phyloP scores from a whole-genome alignment of 495 filamentous ascomycete genomes.

The Penicillium fimorum region DNA sequence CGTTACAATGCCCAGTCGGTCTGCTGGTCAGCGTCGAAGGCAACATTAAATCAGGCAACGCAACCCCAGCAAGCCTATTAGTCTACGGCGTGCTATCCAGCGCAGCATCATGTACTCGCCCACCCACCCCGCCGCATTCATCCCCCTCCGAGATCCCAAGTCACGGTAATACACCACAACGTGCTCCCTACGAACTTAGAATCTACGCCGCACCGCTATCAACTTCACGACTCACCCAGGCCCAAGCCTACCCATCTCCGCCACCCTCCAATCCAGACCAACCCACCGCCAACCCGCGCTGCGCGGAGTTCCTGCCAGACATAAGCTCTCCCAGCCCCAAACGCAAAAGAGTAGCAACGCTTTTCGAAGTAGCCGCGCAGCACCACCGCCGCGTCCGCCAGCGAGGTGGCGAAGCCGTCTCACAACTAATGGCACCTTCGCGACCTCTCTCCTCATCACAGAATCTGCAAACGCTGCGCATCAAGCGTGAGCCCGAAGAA shows the following conservation, averaged over 20 bases:
- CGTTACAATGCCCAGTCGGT: slow-evolving; percentile 43
- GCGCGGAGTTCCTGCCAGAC: slow-evolving; percentile 43
- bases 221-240: slow-evolving; percentile 31
- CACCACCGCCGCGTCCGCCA: slow-evolving; percentile 53
- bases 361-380: slow-evolving; percentile 61
- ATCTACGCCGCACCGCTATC: slow-evolving; percentile 45
- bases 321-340: slow-evolving; percentile 49
- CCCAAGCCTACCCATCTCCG: slow-evolving; percentile 35
- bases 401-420: slow-evolving; percentile 55
- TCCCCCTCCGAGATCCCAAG: slow-evolving; percentile 35
- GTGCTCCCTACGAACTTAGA: slow-evolving; percentile 32
- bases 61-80: slow-evolving; percentile 51
- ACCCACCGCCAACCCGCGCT: slow-evolving; percentile 19
- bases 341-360: slow-evolving; percentile 51
- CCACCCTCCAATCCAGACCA: slow-evolving; percentile 22
- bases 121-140: slow-evolving; percentile 49
- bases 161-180: slow-evolving; percentile 6
- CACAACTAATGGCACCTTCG: slow-evolving; percentile 52
- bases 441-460: slow-evolving; percentile 35
- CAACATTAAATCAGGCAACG: slow-evolving; percentile 19
- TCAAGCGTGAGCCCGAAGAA: slow-evolving; percentile 46
- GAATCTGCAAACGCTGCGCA: slow-evolving; percentile 34
- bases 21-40: slow-evolving; percentile 37
- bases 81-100: slow-evolving; percentile 51
- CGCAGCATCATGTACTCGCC: slow-evolving; percentile 29